These are phyloP conservation scores for Pseudisothecium myosuroides DNA, from an alignment of 225 moss, liverwort and hornwort genomes.

Conservation along the genomic window DNA sequence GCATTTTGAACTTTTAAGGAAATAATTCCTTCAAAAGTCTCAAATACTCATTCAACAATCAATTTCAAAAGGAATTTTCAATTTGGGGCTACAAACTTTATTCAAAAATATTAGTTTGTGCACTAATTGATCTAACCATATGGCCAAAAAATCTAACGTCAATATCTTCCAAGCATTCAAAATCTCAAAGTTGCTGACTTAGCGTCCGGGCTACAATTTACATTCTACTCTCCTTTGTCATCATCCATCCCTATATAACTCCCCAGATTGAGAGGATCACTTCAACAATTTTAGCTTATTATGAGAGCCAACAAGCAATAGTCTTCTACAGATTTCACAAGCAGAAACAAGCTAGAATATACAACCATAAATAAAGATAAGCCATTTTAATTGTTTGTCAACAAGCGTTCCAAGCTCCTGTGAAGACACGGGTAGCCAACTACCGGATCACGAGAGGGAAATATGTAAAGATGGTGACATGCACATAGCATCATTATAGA, in stretches of 20 bases:
- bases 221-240: neutral
- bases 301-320: neutral
- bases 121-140: too few relatives aligned
- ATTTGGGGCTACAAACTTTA: too few relatives aligned
- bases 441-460: too few relatives aligned
- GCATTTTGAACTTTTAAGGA: too few relatives aligned
- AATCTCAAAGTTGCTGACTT: neutral
- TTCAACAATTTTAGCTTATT: neutral
- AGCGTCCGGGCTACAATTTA: neutral
- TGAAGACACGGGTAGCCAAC: too few relatives aligned
- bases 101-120: too few relatives aligned
- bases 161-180: neutral
- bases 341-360: neutral
- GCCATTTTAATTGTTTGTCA: neutral
- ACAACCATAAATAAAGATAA: neutral
- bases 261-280: neutral
- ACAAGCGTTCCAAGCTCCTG: neutral
- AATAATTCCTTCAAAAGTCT: too few relatives aligned
- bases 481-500: too few relatives aligned
- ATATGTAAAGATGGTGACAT: too few relatives aligned
- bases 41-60: too few relatives aligned
- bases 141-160: neutral
- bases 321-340: neutral
- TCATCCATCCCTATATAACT: neutral
- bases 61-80: too few relatives aligned